phyloP scores from a whole-genome alignment of 495 filamentous ascomycete genomes.

The Cercophora sp. region DNA sequence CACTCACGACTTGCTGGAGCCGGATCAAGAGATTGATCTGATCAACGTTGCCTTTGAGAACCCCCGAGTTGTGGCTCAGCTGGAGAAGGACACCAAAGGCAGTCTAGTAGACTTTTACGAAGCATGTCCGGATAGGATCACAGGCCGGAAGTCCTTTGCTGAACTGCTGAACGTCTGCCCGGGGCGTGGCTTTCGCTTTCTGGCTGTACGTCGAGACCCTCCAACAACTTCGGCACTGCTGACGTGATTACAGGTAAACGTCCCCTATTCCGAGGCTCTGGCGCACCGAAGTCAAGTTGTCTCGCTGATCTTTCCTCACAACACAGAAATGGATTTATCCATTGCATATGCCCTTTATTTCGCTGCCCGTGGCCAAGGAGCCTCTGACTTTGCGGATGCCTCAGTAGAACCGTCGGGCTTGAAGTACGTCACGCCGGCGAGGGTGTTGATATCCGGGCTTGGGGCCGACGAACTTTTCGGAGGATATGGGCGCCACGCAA shows the following conservation, averaged over 20 bases:
- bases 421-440: conserved; percentile 64
- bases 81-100: conserved; percentile 19
- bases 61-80: conserved; percentile 58
- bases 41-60: conserved; percentile 98
- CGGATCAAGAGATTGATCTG: conserved; percentile 69
- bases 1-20: conserved; percentile 71
- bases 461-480: conserved; percentile 96
- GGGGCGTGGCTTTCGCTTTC: conserved; percentile 70
- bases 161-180: conserved; percentile 74
- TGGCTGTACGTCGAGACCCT: conserved; percentile 48
- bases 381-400: conserved; percentile 22
- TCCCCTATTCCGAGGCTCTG: conserved; percentile 73
- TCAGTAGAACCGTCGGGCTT: conserved; percentile 13
- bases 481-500: conserved; percentile 81
- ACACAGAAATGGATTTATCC: conserved; percentile 99
- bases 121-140: conserved; percentile 83
- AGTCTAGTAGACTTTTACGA: conserved; percentile 56
- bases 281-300: conserved; percentile 66
- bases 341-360: conserved; percentile 93
- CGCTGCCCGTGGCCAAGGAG: conserved; percentile 73
- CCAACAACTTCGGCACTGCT: not conserved
- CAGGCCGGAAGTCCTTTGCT: conserved; percentile 68
- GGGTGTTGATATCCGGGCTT: conserved; percentile 85
- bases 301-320: conserved; percentile 81
- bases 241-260: conserved; percentile 58